phyloP scores from a whole-genome alignment of 2,329 filamentous ascomycete genomes.

The Hysterium pulicare region DNA sequence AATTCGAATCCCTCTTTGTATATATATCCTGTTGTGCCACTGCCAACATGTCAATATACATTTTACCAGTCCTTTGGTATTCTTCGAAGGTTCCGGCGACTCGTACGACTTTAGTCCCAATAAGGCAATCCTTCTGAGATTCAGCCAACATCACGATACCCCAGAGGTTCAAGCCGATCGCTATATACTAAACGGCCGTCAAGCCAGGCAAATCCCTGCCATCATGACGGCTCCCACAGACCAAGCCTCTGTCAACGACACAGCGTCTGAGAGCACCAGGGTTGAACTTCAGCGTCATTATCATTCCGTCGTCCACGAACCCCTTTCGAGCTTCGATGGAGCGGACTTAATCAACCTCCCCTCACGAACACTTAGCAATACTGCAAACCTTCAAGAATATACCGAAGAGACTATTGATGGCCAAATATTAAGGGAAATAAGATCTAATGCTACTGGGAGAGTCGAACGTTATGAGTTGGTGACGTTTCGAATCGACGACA shows the following conservation, averaged over 20 bases:
- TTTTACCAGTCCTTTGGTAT: too few species aligned
- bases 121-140: too few species aligned
- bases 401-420: constrained; percentile 59
- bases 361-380: constrained; percentile 59
- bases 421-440: constrained; percentile 55
- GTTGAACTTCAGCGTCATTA: constrained; percentile 5
- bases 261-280: constrained; percentile 8
- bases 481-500: constrained; percentile 68
- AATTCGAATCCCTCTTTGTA: too few species aligned
- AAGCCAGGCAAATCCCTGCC: too few species aligned
- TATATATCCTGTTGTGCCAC: too few species aligned
- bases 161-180: too few species aligned
- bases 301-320: constrained; percentile 4
- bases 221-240: neutral
- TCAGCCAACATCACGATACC: too few species aligned
- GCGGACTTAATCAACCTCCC: constrained; percentile 58
- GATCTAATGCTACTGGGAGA: constrained; percentile 54
- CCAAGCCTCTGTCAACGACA: constrained; percentile 1
- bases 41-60: too few species aligned
- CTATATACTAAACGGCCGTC: neutral
- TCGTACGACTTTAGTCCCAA: too few species aligned
- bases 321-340: constrained; percentile 12
- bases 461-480: constrained; percentile 59
- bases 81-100: too few species aligned
- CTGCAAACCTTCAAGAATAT: constrained; percentile 61